Conservation (phyloP, 2,329 filamentous ascomycete species). For the Phialophora macrospora region DNA sequence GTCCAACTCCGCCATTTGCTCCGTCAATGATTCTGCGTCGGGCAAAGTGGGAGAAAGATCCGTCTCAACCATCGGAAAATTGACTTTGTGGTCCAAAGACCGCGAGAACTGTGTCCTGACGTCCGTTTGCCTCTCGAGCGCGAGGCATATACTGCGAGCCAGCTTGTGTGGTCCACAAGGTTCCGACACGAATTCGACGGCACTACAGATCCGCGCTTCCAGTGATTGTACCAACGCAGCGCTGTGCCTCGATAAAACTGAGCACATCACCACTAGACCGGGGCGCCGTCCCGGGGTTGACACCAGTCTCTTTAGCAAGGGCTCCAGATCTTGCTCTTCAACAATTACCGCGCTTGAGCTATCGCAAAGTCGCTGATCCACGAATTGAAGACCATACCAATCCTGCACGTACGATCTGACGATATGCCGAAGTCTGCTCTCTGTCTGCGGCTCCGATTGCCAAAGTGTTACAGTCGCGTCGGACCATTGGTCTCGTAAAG, state of each 20-base stretch:
- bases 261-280: conserved; percentile 27
- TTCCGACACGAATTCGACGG: conserved; percentile 29
- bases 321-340: conserved; percentile 27
- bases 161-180: conserved; percentile 33
- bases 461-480: conserved; percentile 24
- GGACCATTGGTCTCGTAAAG: conserved; percentile 18
- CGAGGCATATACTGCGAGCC: conserved; percentile 25
- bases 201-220: conserved; percentile 27
- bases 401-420: conserved; percentile 23
- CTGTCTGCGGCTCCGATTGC: conserved; percentile 9
- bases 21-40: conserved; percentile 10
- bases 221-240: conserved; percentile 22
- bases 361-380: conserved; percentile 21
- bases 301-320: conserved; percentile 17
- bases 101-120: conserved; percentile 1
- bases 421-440: conserved; percentile 13
- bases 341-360: conserved; percentile 26
- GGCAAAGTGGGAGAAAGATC: neutral
- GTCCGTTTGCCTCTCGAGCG: conserved; percentile 24
- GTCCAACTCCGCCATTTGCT: conserved; percentile 26
- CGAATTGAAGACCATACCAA: conserved; percentile 27
- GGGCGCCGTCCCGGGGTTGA: conserved; percentile 20
- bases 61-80: neutral
- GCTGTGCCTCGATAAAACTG: conserved; percentile 26
- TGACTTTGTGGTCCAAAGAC: neutral